These are phyloP conservation scores for Chionographis japonica DNA, from an alignment of 106 monocot species.

Conservation along the genomic window DNA sequence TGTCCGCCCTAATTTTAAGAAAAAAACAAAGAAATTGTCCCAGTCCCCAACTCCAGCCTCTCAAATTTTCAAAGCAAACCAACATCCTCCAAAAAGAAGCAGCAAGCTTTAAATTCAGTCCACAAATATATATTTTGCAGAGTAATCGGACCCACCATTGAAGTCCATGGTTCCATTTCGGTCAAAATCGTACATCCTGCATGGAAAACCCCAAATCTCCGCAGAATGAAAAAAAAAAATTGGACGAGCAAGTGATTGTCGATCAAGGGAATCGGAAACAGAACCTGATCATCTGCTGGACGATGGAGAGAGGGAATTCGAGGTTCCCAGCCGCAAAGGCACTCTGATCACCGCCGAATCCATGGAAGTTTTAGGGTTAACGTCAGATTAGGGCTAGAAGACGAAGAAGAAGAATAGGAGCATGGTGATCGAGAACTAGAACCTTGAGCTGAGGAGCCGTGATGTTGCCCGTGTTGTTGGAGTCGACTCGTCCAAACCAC, in stretches of 20 bases:
- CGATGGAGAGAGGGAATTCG: slow-evolving; percentile 50
- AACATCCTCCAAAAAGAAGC: too few species aligned
- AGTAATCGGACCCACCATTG: slow-evolving; percentile 33
- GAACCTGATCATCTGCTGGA: slow-evolving; percentile 85
- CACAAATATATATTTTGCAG: too few species aligned
- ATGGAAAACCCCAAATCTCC: neutral
- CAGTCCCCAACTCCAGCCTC: too few species aligned
- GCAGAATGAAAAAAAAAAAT: neutral
- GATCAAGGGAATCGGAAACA: neutral
- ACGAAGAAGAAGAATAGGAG: neutral
- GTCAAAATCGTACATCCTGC: slow-evolving; percentile 85
- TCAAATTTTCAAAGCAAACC: too few species aligned
- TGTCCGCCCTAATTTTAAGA: too few species aligned
- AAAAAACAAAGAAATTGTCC: too few species aligned
- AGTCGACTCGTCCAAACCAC: slow-evolving; percentile 70
- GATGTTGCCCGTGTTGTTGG: slow-evolving; percentile 48
- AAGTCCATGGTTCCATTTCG: slow-evolving; percentile 69
- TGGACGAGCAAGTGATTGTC: neutral
- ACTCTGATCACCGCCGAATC: slow-evolving; percentile 20
- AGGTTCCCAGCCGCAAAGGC: slow-evolving; percentile 62
- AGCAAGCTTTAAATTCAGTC: too few species aligned
- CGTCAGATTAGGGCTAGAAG: neutral
- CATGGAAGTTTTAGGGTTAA: neutral
- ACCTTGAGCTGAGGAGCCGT: slow-evolving; percentile 69
- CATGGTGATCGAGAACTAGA: neutral